Conservation (phyloP, 2,329 filamentous ascomycete species). For the Dothistroma septosporum region DNA sequence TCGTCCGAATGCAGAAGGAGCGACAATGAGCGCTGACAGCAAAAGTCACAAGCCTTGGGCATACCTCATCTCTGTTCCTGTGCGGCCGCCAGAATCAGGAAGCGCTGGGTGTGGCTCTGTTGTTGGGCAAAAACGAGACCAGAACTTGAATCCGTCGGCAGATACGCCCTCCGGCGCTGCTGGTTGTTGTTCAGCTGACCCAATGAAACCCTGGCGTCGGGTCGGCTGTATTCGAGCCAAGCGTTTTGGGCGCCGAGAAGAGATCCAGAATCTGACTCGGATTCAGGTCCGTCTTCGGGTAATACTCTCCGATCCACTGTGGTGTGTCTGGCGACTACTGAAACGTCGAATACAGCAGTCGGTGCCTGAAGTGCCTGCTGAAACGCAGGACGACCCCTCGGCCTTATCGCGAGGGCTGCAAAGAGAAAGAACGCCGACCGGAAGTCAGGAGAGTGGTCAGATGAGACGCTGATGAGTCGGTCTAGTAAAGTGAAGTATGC, state of each 20-base stretch:
- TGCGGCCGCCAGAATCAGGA: background rate
- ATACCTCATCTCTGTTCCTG: background rate
- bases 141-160: background rate
- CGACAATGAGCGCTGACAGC: background rate
- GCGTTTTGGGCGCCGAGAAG: background rate
- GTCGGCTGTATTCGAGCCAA: too few relatives aligned
- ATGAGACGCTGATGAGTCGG: background rate
- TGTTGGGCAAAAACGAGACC: background rate
- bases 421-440: background rate
- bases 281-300: background rate
- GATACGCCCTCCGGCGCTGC: background rate
- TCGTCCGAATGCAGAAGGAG: background rate
- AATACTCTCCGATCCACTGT: background rate
- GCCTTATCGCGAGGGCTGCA: background rate
- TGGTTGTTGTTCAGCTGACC: background rate
- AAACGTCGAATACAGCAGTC: slow-evolving; percentile 1
- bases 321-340: background rate
- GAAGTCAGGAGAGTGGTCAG: background rate
- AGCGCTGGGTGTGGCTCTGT: background rate
- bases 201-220: too few relatives aligned
- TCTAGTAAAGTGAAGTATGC: slow-evolving; percentile 4
- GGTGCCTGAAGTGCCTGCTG: background rate
- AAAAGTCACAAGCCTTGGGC: background rate
- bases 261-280: background rate
- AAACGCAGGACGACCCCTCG: background rate